Base-by-base conservation (phyloP, 768 basidiomycete species). In the Phaeotremella skinneri region DNA sequence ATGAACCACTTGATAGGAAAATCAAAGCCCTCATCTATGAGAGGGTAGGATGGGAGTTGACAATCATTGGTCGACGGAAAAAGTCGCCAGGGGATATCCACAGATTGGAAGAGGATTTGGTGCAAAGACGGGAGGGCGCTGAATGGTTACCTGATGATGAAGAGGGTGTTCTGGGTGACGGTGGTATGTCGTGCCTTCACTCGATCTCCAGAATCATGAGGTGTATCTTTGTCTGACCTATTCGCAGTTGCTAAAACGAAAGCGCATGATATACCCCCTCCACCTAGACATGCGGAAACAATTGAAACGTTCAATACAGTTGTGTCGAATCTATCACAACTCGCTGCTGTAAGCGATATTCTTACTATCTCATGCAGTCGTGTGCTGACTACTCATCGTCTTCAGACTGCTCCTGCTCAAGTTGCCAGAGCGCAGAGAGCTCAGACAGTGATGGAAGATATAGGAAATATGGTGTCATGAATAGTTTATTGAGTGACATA, bases 21-120 rank as follows among this genome's bases (percentile, higher is more conserved):
- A 87, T 92, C 45, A 90, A 87, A 87, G 86, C 87, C 0, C 76
- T 91, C 20, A 85, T 87, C 41, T 84, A 87, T 63, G 87, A 87
- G 49, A 80, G 86, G 29, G 78, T 90, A 52, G 82, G 86, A 63
- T 89, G 85, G 85, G 85, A 90, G 69, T 84, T 83, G 61, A 82
- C 85, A 56, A 82, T 89, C 37, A 85, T 87, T 23, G 82, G 83
- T 49, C 83, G 83, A 57, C 82, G 90, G 47, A 84, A 87, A 49
- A 83, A 79, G 7, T 78, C 81, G 41, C 91, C 90, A 0, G 69
- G 64, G 20, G 81, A 85, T 56, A 80, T 87, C 17, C 81, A 82
- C 58, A 59, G 67, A 5, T 53, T 80, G 30, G 67, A 84, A 55
- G 63, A 70, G 34, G 78, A 82, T 48, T 73, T 80, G 39, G 61